Evolutionary conservation across 2,329 filamentous ascomycete genomes (phyloP), one percentile per base, ranked within the genome.

Genomic region (Clonostachys sp.): DNA sequence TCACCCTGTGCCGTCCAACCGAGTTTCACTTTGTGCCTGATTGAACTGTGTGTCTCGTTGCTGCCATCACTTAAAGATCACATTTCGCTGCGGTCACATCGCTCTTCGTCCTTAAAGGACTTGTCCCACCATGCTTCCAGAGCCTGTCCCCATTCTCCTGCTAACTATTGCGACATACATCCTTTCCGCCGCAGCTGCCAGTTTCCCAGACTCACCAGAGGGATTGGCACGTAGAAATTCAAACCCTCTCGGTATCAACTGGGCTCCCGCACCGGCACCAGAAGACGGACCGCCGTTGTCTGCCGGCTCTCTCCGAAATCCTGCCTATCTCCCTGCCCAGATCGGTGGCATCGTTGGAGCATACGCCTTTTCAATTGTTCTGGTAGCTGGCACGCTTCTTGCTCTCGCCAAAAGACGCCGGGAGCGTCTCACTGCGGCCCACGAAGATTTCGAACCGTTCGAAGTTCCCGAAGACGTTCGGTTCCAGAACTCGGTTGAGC

Each of bases 331-430:
- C 18, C 89, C 91, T 16, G 84, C 83, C 50, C 86, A 96, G 66
- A 84, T 96, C 56, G 86, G 87, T 53, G 89, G 85, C 55, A 87
- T 97, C 50, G 78, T 92, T 50, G 90, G 85, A 51, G 85, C 88
- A 50, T 96, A 96, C 80, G 77, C 91, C 49, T 65, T 89, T 51
- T 88, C 83, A 35, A 77, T 95, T 60, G 75, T 90, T 58, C 66
- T 94, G 57, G 81, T 94, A 57, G 84, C 89, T 57, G 72, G 81
- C 34, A 70, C 81, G 42, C 71, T 91, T 8, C 71, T 90, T 40
- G 63, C 79, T 18, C 73, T 90, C 8, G 70, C 77, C 45, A 81
- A 75, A 62, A 74, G 64, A 50, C 72, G 80, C 18, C 76, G 78
- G 20, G 68, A 77, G 44, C 76, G 73, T 50, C 64, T 83, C 41